A percentile compares a stretch with the other conserved stretches of the same genome.
Conservation (phyloP, 129 eudicot genomes). For the Flaveria bidentis region DNA sequence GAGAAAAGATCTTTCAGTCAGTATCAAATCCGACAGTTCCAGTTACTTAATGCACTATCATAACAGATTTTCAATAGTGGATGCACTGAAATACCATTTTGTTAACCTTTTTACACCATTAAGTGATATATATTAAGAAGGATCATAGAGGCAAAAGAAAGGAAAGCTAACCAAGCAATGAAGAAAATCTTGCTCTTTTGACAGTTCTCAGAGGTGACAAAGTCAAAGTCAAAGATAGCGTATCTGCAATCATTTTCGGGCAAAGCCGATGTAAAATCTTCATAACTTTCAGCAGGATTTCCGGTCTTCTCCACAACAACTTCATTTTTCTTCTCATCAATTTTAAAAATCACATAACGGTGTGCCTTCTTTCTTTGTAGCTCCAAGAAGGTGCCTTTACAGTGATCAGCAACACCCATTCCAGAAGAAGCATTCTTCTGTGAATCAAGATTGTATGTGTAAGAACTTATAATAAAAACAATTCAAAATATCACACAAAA, state of each 20-base stretch:
- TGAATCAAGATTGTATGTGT: not conserved
- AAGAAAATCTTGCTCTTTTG: conserved; percentile 95
- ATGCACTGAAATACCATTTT: not conserved
- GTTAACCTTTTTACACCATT: not conserved
- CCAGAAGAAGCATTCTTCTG: conserved; percentile 73
- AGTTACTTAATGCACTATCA: no score
- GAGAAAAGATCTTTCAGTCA: no score
- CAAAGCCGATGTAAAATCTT: conserved; percentile 63
- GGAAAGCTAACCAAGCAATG: conserved; percentile 63
- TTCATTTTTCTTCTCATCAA: conserved; percentile 84
- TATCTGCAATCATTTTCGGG: conserved; percentile 84
- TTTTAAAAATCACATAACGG: conserved; percentile 71
- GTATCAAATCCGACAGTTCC: no score
- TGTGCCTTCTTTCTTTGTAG: conserved; percentile 73
- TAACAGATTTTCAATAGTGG: no score
- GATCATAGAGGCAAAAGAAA: not conserved
- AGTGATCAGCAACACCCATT: conserved; percentile 66
- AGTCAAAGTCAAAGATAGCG: conserved; percentile 79
- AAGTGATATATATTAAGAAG: not conserved
- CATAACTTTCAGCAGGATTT: conserved; percentile 71
- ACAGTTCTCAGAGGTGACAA: conserved; percentile 76
- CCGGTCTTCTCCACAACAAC: conserved; percentile 91
- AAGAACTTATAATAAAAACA: not conserved
- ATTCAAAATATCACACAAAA: not conserved
- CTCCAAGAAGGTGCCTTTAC: conserved; percentile 59